Evolutionary conservation across 83 land plant genomes (phyloP), one percentile per base, ranked within the genome.

Genomic region (Picea abies): DNA sequence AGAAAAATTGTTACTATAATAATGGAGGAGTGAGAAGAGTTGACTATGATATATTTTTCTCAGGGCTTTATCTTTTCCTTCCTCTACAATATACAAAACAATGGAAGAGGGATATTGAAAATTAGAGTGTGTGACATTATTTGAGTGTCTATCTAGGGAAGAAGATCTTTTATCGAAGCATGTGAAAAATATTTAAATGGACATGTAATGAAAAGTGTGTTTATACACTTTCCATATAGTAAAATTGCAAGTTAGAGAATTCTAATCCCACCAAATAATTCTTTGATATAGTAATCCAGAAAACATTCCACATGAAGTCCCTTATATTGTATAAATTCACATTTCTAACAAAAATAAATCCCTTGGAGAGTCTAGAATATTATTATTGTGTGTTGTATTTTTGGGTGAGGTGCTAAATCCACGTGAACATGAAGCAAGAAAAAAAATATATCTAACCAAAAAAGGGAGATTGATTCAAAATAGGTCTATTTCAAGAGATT

Each of bases 161-260:
- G 77, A 73, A 73, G 77, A 73, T 52, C 77, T 19, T 73, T 73
- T 73, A 32, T 73, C 77, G 77, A 39, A 39, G 23, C 41, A 73
- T 73, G 77, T 73, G 77, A 39, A 73, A 12, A 73, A 73, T 29
- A 29, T 1, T 67, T 67, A 35, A 67, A 67, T 67, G 70, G 70
- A 67, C 29, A 67, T 67, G 26, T 25, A 10, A 35, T 35, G 35
- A 35, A 35, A 35, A 25, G 70, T 67, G 15, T 67, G 29, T 26
- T 25, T 67, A 25, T 67, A 26, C 70, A 67, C 70, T 67, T 67
- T 32, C 70, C 70, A 67, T 67, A 67, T 29, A 67, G 29, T 67
- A 16, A 67, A 67, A 67, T 67, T 67, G 70, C 35, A 35, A 35
- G 35, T 73, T 44, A 39, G 77, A 39, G 56, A 19, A 73, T 39